Evolutionary conservation across 2,329 filamentous ascomycete species (phyloP).

Genomic region (Alternaria brassicae): DNA sequence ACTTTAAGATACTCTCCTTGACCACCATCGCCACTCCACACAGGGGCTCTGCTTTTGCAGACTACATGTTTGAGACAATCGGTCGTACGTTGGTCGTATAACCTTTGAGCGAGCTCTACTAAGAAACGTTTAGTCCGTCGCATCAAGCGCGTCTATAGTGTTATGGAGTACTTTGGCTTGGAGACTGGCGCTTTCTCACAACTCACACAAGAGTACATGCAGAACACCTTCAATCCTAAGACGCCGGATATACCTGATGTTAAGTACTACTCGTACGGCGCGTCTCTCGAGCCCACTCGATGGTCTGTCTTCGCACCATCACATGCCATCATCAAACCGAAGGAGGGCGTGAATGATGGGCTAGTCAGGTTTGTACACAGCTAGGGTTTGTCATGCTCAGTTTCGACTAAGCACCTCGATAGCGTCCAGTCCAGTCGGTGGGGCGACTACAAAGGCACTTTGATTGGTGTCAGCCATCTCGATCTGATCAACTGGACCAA

Average conservation of each 20-base stretch:
- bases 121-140: slow-evolving; percentile 47
- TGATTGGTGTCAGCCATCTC: slow-evolving; percentile 69
- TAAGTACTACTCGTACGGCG: slow-evolving; percentile 70
- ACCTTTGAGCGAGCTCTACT: slow-evolving; percentile 16
- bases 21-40: slow-evolving; percentile 70
- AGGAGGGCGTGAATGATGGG: slow-evolving; percentile 68
- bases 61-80: slow-evolving; percentile 66
- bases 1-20: slow-evolving; percentile 77
- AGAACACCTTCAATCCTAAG: slow-evolving; percentile 64
- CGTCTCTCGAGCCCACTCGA: slow-evolving; percentile 61
- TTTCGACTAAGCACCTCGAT: neutral
- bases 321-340: slow-evolving; percentile 60
- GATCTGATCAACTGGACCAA: slow-evolving; percentile 74
- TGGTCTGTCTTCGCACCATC: slow-evolving; percentile 65
- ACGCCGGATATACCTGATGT: slow-evolving; percentile 64
- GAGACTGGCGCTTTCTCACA: slow-evolving; percentile 69
- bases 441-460: slow-evolving; percentile 69
- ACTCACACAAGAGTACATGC: slow-evolving; percentile 65
- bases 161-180: slow-evolving; percentile 61
- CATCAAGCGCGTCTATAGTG: slow-evolving; percentile 63
- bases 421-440: slow-evolving; percentile 65
- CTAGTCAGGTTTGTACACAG: slow-evolving; percentile 59
- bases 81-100: slow-evolving; percentile 56
- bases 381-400: neutral
- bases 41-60: slow-evolving; percentile 67